phyloP scores from a whole-genome alignment of 192 early-diverging fungal species.

The Jimgerdemannia flammicorona region DNA sequence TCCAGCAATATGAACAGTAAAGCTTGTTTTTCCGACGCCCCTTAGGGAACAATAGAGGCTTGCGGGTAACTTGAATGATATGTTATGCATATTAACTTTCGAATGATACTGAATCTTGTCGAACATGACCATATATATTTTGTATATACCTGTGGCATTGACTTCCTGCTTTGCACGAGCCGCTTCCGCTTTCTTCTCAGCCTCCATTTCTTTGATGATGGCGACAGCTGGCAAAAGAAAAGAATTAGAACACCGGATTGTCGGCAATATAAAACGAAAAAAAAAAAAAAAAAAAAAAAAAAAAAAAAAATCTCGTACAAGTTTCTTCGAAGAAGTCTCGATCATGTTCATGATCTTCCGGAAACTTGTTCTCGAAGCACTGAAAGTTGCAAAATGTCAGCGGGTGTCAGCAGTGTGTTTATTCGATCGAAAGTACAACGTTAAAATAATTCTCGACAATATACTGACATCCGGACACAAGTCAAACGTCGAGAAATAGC shows the following conservation, averaged over 20 bases:
- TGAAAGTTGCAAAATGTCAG: slow-evolving; percentile 10
- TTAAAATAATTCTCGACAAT: not conserved
- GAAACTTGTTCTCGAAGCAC: slow-evolving; percentile 46
- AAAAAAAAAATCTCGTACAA: slow-evolving; percentile 29
- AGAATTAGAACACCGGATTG: not conserved
- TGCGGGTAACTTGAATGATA: slow-evolving; percentile 3
- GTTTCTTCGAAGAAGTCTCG: slow-evolving; percentile 51
- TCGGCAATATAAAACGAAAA: not conserved
- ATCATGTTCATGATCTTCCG: slow-evolving; percentile 43
- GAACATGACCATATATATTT: not conserved
- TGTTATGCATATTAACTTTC: not conserved
- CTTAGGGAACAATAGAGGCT: slow-evolving; percentile 11
- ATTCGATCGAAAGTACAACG: not conserved
- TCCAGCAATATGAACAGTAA: slow-evolving; percentile 63
- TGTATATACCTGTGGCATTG: slow-evolving; percentile 23
- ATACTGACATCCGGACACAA: slow-evolving; percentile 53
- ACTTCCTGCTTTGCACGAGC: slow-evolving; percentile 35
- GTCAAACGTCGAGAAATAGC: slow-evolving; percentile 73
- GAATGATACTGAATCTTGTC: no score
- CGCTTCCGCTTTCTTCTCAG: slow-evolving; percentile 29
- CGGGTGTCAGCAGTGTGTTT: not conserved
- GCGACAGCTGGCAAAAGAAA: slow-evolving; percentile 25
- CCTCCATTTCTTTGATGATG: slow-evolving; percentile 40
- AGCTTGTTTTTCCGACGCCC: slow-evolving; percentile 24
- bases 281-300: not conserved